phyloP scores from a whole-genome alignment of 768 basidiomycete species.

The Phylloporus arenicola region DNA sequence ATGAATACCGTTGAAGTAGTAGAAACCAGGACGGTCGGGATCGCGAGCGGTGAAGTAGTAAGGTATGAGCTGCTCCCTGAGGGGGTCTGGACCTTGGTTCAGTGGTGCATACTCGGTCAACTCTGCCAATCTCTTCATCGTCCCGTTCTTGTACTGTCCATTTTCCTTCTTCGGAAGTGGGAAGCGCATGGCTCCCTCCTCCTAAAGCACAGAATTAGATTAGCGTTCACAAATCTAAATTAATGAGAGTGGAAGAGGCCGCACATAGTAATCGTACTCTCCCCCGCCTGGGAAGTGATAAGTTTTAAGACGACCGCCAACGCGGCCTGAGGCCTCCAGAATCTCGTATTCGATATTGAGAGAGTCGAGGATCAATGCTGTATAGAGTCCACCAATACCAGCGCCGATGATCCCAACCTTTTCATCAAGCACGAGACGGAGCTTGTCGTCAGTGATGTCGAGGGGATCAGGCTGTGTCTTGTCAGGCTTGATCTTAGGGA shows the following conservation, averaged over 20 bases:
- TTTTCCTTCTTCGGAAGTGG: constrained; percentile 18
- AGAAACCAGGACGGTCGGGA: constrained; percentile 6
- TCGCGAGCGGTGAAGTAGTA: constrained; percentile 14
- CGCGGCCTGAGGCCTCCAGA: constrained; percentile 36
- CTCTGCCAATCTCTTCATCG: constrained; percentile 29
- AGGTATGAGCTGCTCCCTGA: constrained; percentile 20
- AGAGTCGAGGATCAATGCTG: constrained; percentile 41
- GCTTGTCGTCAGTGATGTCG: not conserved
- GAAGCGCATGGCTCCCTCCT: constrained; percentile 41
- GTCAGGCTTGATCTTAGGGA: not conserved
- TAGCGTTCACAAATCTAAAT: not conserved
- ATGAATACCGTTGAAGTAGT: constrained; percentile 6
- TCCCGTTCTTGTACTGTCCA: constrained; percentile 18
- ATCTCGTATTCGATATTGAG: constrained; percentile 42
- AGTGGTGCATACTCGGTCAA: constrained; percentile 21
- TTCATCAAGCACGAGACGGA: not conserved
- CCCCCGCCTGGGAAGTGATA: constrained; percentile 32
- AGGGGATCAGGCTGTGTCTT: not conserved
- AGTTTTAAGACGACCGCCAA: constrained; percentile 38
- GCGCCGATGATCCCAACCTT: constrained; percentile 21
- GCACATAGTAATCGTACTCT: not conserved
- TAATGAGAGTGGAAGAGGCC: not conserved
- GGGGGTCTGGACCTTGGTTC: constrained; percentile 11
- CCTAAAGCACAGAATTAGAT: constrained; percentile 11
- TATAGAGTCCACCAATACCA: constrained; percentile 34